Conservation (phyloP, 352 stramenopile genomes). For the Saprolegnia parasitica region DNA sequence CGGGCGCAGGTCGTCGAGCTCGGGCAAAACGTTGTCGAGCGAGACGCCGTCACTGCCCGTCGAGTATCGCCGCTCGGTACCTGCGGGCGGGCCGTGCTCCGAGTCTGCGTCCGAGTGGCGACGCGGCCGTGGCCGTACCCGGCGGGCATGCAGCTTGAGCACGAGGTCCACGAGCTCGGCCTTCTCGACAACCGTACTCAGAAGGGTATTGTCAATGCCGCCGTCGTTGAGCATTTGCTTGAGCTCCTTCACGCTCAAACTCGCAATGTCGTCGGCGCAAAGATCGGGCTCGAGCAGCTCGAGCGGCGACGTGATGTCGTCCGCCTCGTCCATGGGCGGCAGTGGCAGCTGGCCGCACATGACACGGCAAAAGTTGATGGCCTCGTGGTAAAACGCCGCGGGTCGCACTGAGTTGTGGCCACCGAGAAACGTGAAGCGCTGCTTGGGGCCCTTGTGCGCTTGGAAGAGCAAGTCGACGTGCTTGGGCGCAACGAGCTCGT, state of each 20-base stretch:
- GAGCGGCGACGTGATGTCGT: not conserved
- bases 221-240: constrained; percentile 66
- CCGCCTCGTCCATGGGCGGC: constrained; percentile 37
- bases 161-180: constrained; percentile 78
- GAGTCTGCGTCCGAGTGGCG: constrained; percentile 1
- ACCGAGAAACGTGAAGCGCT: constrained; percentile 74
- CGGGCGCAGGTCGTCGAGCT: too few relatives aligned
- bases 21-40: not conserved
- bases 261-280: constrained; percentile 58
- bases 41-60: constrained; percentile 19
- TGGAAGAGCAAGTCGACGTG: constrained; percentile 70
- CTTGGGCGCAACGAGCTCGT: constrained; percentile 73
- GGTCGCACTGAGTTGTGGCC: constrained; percentile 76
- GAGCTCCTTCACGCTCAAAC: constrained; percentile 75
- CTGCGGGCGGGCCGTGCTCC: not conserved
- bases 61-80: constrained; percentile 12
- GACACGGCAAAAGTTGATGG: constrained; percentile 70
- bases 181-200: constrained; percentile 66
- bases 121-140: constrained; percentile 29
- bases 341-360: constrained; percentile 74
- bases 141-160: constrained; percentile 68
- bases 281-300: constrained; percentile 52
- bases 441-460: constrained; percentile 68
- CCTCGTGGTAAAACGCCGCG: constrained; percentile 73
- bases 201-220: constrained; percentile 54